Base-by-base conservation (phyloP, 176 grass and related monocot genomes). In the Oryza officinalis region DNA sequence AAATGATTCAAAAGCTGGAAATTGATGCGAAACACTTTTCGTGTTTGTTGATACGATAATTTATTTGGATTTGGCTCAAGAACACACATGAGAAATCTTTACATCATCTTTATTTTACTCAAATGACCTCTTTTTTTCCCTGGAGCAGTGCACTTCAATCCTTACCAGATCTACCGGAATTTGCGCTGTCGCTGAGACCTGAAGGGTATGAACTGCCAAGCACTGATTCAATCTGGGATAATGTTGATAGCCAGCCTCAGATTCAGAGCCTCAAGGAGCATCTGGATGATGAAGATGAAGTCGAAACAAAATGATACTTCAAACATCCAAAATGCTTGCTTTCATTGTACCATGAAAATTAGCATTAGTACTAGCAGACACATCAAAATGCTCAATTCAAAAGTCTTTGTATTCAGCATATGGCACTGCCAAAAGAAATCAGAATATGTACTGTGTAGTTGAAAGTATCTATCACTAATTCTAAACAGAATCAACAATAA, bases 131-230 rank as follows among this genome's bases (percentile, higher is more conserved):
- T 44, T 27, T 8, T 93, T 84, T 87, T 87, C 3, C 26, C 68
- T 93, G n/a, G 12, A 52, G 68, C 83, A 99, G 96, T 65, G 28
- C 74, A 43, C 87, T 87, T 67, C 89, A 90, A 80, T 88, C 96
- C 2, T 76, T 99, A 69, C 96, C 93, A 61, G 96, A 94, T 78
- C 87, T 99, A 72, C 96, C 93, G 13, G 96, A 96, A 86, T 99
- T 99, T 76, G 80, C 88, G 4, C 72, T 99, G 72, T 99, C 91
- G 0, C 86, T 99, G 43, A 95, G 84, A 87, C 93, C 96, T 1
- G 96, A 95, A 45, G 89, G 80, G 0, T 98, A 92, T 20, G 91
- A 94, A 66, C 83, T 98, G 69, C 96, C 96, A 65, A 69, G 71
- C 33, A 71, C 77, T 1, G 87, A 94, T 84, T 83, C 87, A 69